phyloP scores from a whole-genome alignment of 208 protist species.

The Acanthamoeba culbertsoni region DNA sequence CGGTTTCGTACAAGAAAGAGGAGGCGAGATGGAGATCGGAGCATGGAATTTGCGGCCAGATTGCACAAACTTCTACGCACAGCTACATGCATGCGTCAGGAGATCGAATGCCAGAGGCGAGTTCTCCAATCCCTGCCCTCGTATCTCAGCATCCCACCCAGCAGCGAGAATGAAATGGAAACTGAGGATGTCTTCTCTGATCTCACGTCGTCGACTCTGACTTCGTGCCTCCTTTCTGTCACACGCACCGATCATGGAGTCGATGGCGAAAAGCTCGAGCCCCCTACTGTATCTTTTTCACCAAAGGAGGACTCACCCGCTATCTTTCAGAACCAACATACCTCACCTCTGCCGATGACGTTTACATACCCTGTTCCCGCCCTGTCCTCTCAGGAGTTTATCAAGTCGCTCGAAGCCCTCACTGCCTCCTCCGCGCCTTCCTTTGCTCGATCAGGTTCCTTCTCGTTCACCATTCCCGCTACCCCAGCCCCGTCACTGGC shows the following conservation, averaged over 20 bases:
- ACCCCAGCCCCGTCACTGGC: background rate
- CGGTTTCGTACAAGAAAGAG: background rate
- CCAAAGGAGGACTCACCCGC: too few species aligned
- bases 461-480: slow-evolving; percentile 18
- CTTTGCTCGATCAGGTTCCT: background rate
- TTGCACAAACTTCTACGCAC: background rate
- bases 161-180: too few species aligned
- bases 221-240: background rate
- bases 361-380: background rate
- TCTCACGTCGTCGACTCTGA: background rate
- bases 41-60: background rate
- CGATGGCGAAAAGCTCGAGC: background rate
- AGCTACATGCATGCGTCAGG: too few species aligned
- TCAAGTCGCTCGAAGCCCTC: slow-evolving; percentile 3
- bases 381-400: background rate
- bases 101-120: too few species aligned
- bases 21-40: background rate
- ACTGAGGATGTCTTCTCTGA: too few species aligned
- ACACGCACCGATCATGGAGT: background rate
- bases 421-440: background rate
- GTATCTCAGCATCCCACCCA: too few species aligned
- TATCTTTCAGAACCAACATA: too few species aligned
- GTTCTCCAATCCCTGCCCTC: too few species aligned
- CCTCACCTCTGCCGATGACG: background rate
- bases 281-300: too few species aligned